Evolutionary conservation across 768 basidiomycete genomes (phyloP).

Genomic region (Phanerodontia chrysosporium): DNA sequence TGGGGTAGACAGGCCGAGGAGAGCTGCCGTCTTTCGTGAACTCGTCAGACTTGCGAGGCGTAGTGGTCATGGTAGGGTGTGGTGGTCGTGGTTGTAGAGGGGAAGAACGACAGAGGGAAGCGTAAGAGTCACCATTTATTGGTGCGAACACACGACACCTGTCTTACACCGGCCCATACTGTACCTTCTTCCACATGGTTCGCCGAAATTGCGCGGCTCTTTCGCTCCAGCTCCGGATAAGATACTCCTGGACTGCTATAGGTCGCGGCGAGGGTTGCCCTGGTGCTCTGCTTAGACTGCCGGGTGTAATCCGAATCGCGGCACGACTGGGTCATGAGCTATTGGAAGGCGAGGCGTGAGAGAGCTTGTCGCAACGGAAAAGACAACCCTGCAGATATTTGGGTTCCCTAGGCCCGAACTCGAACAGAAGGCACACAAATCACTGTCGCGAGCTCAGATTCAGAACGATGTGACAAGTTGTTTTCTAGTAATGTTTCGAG

Average conservation of each 20-base stretch:
- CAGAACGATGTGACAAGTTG: too few species aligned
- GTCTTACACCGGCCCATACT: not conserved
- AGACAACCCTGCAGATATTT: too few species aligned
- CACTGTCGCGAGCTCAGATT: too few species aligned
- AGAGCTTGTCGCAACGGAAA: too few species aligned
- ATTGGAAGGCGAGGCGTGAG: not conserved
- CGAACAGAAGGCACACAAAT: too few species aligned
- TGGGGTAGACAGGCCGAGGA: not conserved
- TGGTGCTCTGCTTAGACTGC: not conserved
- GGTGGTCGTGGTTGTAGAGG: not conserved
- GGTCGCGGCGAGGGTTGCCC: not conserved
- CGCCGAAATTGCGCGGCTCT: not conserved
- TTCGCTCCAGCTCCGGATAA: not conserved
- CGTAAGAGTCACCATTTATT: not conserved
- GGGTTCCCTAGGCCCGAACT: too few species aligned
- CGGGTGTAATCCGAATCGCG: not conserved
- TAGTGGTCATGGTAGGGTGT: not conserved
- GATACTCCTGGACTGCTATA: constrained; percentile 1
- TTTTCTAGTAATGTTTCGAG: too few species aligned
- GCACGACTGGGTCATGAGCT: not conserved
- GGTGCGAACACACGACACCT: constrained; percentile 2
- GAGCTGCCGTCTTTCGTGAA: not conserved
- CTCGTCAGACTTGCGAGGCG: not conserved
- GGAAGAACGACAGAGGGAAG: not conserved
- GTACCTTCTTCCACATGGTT: constrained; percentile 8